A percentile compares a stretch with the other conserved stretches of the same genome.
These are phyloP conservation scores for Chenopodium suecicum DNA, from an alignment of 148 eudicot species.

Conservation along the genomic window DNA sequence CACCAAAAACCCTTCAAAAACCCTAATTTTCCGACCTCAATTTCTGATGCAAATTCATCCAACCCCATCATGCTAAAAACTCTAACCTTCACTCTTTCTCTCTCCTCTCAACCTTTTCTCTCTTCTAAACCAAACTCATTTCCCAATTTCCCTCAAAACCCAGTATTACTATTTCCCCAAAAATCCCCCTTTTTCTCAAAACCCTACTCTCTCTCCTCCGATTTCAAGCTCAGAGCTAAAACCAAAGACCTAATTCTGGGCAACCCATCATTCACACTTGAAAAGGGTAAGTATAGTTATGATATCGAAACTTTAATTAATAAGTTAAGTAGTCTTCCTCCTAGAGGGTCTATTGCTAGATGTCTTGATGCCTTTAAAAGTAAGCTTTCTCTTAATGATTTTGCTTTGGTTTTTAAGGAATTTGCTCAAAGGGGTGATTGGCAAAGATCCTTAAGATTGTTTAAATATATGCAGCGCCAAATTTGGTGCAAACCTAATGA, in stretches of 20 bases:
- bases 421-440: slow-evolving; percentile 88
- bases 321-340: slow-evolving; percentile 84
- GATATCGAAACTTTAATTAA: slow-evolving; percentile 80
- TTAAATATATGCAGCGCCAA: slow-evolving; percentile 96
- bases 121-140: slow-evolving; percentile 22
- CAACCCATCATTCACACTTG: slow-evolving; percentile 61
- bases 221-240: slow-evolving; percentile 42
- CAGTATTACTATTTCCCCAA: slow-evolving; percentile 3
- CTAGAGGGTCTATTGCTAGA: slow-evolving; percentile 84
- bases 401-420: slow-evolving; percentile 78
- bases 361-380: slow-evolving; percentile 81
- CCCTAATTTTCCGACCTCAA: slow-evolving; percentile 17
- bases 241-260: slow-evolving; percentile 64
- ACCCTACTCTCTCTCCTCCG: slow-evolving; percentile 30
- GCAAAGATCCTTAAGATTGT: slow-evolving; percentile 87
- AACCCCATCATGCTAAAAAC: slow-evolving; percentile 36
- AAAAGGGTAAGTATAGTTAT: slow-evolving; percentile 88
- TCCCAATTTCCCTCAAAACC: slow-evolving; percentile 25
- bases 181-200: slow-evolving; percentile 22
- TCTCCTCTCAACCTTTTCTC: slow-evolving; percentile 28
- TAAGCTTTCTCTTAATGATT: slow-evolving; percentile 75
- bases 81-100: slow-evolving; percentile 30
- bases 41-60: slow-evolving; percentile 28
- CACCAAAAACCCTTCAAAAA: slow-evolving; percentile 13
- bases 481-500: slow-evolving; percentile 97